Percentiles rank a stretch among this genome's conserved stretches.
Evolutionary conservation across 805 yeast genomes (phyloP).

Genomic region (Ogataea pini): DNA sequence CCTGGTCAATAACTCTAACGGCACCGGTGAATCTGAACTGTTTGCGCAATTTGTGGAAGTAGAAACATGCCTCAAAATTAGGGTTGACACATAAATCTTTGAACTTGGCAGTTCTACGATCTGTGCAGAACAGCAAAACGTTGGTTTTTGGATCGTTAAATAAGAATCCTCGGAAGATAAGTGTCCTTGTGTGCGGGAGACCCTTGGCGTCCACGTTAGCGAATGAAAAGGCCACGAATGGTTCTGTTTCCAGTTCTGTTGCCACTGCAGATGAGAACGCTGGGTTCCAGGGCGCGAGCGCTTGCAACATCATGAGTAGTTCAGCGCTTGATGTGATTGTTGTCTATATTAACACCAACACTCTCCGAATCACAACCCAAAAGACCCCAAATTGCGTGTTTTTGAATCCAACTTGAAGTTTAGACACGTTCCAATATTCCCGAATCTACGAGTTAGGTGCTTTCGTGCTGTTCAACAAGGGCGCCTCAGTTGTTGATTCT

Average conservation of each 20-base stretch:
- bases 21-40: conserved; percentile 76
- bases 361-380: not conserved
- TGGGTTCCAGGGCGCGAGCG: conserved; percentile 78
- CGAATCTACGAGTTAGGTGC: not conserved
- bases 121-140: conserved; percentile 69
- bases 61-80: conserved; percentile 73
- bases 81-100: conserved; percentile 52
- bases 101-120: conserved; percentile 65
- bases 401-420: not conserved
- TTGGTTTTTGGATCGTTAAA: conserved; percentile 69
- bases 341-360: not conserved
- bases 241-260: conserved; percentile 44
- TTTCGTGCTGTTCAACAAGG: not conserved
- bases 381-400: not conserved
- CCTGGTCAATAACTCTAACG: conserved; percentile 47
- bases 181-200: conserved; percentile 65
- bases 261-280: conserved; percentile 54
- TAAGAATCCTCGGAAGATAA: conserved; percentile 72
- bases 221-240: conserved; percentile 64
- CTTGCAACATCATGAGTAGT: conserved; percentile 22
- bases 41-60: conserved; percentile 59
- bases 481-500: not conserved
- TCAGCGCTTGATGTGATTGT: not conserved
- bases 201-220: conserved; percentile 62
- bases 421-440: not conserved